Evolutionary conservation across 2,329 filamentous ascomycete species (phyloP).

Genomic region (Phaeosphaeria sp.): DNA sequence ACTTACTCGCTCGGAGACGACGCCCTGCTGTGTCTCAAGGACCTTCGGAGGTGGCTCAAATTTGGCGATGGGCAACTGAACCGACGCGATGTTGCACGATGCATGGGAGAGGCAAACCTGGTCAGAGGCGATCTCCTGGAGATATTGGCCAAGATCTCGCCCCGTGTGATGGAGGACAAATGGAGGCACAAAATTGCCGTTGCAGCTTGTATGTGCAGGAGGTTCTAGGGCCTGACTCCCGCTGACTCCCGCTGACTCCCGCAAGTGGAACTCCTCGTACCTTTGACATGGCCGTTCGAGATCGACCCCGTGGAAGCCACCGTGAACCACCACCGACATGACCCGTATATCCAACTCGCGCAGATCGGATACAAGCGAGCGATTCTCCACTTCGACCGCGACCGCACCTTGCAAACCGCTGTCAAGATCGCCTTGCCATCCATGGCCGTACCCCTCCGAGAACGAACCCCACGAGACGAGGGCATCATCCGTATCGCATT

Average conservation of each 20-base stretch:
- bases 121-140: constrained; percentile 88
- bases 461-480: constrained; percentile 81
- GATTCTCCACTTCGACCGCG: constrained; percentile 82
- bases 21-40: constrained; percentile 86
- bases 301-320: constrained; percentile 81
- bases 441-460: constrained; percentile 78
- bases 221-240: too few relatives aligned
- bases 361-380: constrained; percentile 90
- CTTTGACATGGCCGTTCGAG: constrained; percentile 93
- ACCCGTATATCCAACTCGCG: constrained; percentile 85
- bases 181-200: constrained; percentile 81
- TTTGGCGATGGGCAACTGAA: constrained; percentile 94
- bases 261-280: constrained; percentile 82
- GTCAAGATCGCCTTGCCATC: constrained; percentile 83
- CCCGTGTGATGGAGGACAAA: constrained; percentile 73
- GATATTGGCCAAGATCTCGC: constrained; percentile 79
- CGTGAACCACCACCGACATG: constrained; percentile 89
- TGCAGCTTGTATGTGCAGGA: constrained; percentile 71
- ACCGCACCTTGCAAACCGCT: constrained; percentile 78
- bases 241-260: constrained; percentile 21
- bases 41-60: constrained; percentile 94
- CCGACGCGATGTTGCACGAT: constrained; percentile 92
- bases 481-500: constrained; percentile 90
- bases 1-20: constrained; percentile 92
- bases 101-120: constrained; percentile 90